phyloP scores from a whole-genome alignment of 1,284 basidiomycete genomes.

The Ustilago cynodontis region DNA sequence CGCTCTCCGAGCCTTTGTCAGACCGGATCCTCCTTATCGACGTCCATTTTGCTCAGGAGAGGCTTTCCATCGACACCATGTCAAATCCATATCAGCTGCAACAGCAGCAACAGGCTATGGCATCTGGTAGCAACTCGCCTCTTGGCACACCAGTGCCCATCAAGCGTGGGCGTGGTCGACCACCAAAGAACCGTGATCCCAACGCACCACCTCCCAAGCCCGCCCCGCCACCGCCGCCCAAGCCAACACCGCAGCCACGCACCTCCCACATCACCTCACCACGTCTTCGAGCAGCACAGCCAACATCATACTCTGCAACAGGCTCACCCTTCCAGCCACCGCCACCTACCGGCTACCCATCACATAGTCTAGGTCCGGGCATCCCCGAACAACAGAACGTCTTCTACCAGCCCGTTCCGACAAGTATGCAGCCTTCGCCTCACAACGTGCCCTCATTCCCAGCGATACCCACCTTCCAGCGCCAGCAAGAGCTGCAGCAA shows the following conservation, averaged over 20 bases:
- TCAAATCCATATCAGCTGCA: slow-evolving; percentile 48
- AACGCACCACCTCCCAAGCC: slow-evolving; percentile 29
- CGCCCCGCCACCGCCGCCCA: slow-evolving; percentile 26
- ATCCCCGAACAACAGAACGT: slow-evolving; percentile 44
- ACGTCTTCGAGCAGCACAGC: slow-evolving; percentile 31
- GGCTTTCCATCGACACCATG: slow-evolving; percentile 21
- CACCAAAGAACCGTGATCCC: slow-evolving; percentile 50
- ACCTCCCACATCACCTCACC: slow-evolving; percentile 47
- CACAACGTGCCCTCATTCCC: slow-evolving; percentile 36
- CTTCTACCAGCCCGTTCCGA: slow-evolving; percentile 38
- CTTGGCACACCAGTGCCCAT: slow-evolving; percentile 37
- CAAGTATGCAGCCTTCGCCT: slow-evolving; percentile 23
- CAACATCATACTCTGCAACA: slow-evolving; percentile 16
- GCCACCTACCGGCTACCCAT: slow-evolving; percentile 27
- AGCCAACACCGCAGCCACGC: slow-evolving; percentile 46
- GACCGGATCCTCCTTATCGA: no score
- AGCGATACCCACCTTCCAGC: slow-evolving; percentile 39
- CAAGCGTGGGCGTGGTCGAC: slow-evolving; percentile 49
- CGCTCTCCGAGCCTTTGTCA: not conserved
- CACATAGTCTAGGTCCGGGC: slow-evolving; percentile 38
- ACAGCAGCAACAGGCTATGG: slow-evolving; percentile 44
- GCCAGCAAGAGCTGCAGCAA: slow-evolving; percentile 44
- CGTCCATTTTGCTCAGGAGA: no score
- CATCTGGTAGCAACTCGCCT: slow-evolving; percentile 50
- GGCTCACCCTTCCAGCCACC: slow-evolving; percentile 44